Conservation (phyloP, 805 yeast species). For the Wickerhamiella sorbophila region DNA sequence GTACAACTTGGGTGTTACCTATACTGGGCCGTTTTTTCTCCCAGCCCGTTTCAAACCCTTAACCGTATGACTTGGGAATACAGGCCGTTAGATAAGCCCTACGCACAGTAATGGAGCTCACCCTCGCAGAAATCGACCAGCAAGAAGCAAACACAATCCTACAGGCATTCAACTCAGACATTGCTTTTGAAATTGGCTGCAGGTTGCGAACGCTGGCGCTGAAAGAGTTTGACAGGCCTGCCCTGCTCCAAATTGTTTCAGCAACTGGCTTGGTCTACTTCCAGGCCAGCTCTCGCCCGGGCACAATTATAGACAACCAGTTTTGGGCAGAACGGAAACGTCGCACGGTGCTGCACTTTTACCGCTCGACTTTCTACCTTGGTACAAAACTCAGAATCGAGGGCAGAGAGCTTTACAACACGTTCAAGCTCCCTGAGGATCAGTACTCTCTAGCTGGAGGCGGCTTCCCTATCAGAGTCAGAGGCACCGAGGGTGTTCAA, state of each 20-base stretch:
- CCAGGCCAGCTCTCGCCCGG: constrained; percentile 20
- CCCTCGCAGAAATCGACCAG: constrained; percentile 15
- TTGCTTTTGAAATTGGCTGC: constrained; percentile 59
- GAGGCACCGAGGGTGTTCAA: constrained; percentile 21
- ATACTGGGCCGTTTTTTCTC: too few relatives aligned
- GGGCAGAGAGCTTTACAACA: constrained; percentile 12
- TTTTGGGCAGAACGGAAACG: constrained; percentile 21
- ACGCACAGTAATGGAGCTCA: too few relatives aligned
- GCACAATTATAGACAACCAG: constrained; percentile 22
- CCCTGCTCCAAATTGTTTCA: constrained; percentile 18
- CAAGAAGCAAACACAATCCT: constrained; percentile 20
- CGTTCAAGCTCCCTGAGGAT: constrained; percentile 15
- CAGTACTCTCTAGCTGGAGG: constrained; percentile 23
- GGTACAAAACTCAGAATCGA: constrained; percentile 19
- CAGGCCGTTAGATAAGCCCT: too few relatives aligned
- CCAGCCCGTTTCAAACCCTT: too few relatives aligned
- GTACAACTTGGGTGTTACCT: too few relatives aligned
- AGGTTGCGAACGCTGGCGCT: constrained; percentile 36
- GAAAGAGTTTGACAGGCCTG: constrained; percentile 11
- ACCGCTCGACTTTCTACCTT: constrained; percentile 19
- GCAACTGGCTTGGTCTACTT: constrained; percentile 18
- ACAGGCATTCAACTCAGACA: constrained; percentile 32
- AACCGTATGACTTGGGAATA: too few relatives aligned
- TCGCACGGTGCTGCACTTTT: constrained; percentile 19
- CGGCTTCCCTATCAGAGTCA: constrained; percentile 23